These are phyloP conservation scores for Globomyces pollinis-pini DNA, from an alignment of 192 early-diverging fungal genomes.

Conservation along the genomic window DNA sequence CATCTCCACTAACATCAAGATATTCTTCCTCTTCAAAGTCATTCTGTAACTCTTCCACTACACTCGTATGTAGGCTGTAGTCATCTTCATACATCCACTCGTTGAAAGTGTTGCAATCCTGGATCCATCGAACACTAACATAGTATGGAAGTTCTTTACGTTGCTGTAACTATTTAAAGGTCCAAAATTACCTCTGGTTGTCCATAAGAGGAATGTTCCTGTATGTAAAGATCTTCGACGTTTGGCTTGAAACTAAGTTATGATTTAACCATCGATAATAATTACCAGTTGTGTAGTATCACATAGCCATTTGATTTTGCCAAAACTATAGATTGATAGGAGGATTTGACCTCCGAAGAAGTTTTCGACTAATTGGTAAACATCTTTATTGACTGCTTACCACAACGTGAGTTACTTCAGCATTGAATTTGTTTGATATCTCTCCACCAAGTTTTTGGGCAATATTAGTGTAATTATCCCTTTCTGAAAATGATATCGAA, in stretches of 20 bases:
- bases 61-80: background rate
- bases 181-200: background rate
- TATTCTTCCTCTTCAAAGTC: background rate
- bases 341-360: no score
- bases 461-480: background rate
- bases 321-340: background rate
- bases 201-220: background rate
- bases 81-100: constrained; percentile 8
- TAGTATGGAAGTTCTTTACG: no score
- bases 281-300: background rate
- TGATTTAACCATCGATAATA: no score
- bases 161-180: background rate
- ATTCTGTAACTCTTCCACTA: background rate
- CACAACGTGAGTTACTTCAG: background rate
- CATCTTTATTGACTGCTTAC: background rate
- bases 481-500: background rate
- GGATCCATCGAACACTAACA: no score
- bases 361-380: no score
- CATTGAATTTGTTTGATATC: background rate
- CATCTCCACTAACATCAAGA: no score
- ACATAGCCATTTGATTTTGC: background rate
- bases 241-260: no score
- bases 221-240: background rate
- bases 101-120: background rate
- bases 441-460: background rate